Conservation (phyloP, 441 rosid species). For the Mallotus japonicus region DNA sequence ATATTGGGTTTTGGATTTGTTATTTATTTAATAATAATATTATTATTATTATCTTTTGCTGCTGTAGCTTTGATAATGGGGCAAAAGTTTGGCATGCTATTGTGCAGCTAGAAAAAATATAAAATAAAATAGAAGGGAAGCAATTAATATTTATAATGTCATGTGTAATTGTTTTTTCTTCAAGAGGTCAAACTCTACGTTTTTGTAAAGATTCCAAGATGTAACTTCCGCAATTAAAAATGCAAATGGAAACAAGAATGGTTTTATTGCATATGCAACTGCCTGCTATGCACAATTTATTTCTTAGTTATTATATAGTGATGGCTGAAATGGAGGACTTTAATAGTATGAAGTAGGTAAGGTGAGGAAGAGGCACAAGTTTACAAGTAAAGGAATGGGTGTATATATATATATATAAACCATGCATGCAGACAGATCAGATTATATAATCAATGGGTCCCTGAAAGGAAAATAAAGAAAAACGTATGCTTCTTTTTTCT, state of each 20-base stretch:
- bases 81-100: constrained; percentile 10
- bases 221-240: constrained; percentile 18
- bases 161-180: constrained; percentile 10
- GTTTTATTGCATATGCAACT: constrained; percentile 1
- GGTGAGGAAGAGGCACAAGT: not conserved
- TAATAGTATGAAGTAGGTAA: not conserved
- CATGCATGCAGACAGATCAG: constrained; percentile 1
- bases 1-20: no score
- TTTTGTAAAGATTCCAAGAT: constrained; percentile 20
- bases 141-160: not conserved
- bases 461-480: not conserved
- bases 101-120: not conserved
- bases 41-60: not conserved
- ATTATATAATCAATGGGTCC: not conserved
- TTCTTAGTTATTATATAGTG: not conserved
- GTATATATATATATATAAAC: not conserved
- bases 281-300: not conserved
- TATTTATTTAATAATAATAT: no score
- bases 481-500: not conserved
- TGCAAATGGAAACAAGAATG: constrained; percentile 3
- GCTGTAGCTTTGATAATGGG: constrained; percentile 17
- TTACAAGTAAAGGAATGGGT: not conserved
- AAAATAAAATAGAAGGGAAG: not conserved
- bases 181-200: constrained; percentile 26
- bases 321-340: not conserved